phyloP scores from a whole-genome alignment of 345 rosid genomes.

The Boechera retrofracta region DNA sequence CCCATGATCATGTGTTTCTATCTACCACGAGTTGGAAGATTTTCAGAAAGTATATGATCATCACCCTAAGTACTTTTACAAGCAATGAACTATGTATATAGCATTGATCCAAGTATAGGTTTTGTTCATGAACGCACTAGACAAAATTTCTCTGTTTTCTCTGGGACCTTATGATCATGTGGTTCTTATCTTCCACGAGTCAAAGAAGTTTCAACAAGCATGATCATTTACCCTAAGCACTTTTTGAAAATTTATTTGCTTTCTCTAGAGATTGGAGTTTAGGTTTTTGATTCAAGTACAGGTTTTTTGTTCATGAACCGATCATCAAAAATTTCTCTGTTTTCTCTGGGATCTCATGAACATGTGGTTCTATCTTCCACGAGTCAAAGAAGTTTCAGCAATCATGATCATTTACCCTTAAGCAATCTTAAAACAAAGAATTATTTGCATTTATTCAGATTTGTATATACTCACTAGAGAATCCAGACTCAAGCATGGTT shows the following conservation, averaged over 20 bases:
- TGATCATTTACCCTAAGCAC: too few species aligned
- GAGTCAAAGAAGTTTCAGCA: not conserved
- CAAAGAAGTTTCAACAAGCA: not conserved
- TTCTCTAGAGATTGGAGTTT: not conserved
- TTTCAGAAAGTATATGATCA: not conserved
- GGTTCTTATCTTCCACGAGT: not conserved
- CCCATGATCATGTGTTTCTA: not conserved
- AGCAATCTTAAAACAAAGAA: not conserved
- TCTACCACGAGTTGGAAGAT: not conserved
- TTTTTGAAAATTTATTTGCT: not conserved
- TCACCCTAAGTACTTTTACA: not conserved
- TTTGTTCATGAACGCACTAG: not conserved
- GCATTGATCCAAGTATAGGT: not conserved
- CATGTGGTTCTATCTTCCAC: not conserved
- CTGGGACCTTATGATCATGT: not conserved
- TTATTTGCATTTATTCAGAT: not conserved
- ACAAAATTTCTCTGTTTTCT: not conserved
- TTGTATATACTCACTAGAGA: not conserved
- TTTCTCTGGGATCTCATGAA: not conserved
- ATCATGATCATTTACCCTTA: not conserved
- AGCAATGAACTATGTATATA: not conserved
- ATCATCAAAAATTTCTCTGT: not conserved
- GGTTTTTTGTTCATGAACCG: not conserved
- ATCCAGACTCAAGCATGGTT: not conserved
- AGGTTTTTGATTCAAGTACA: too few species aligned